Evolutionary conservation across 306 rosid species (phyloP).

Genomic region (Trichosanthes truncata): DNA sequence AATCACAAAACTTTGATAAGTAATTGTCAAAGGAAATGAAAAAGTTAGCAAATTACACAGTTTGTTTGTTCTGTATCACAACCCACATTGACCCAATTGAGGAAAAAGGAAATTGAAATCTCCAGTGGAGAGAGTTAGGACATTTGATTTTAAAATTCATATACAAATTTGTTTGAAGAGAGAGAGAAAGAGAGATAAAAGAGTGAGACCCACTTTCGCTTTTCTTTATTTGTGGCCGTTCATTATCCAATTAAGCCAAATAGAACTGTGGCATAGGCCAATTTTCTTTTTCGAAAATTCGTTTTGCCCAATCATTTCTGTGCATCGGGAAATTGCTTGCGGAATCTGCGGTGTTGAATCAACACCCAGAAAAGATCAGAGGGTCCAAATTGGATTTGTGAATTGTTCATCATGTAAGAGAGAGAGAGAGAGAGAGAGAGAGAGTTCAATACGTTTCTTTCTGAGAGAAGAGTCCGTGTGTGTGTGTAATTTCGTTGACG

Average conservation of each 20-base stretch:
- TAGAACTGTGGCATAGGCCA: not conserved
- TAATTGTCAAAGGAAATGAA: not conserved
- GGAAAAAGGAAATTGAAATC: not conserved
- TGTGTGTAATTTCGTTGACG: conserved; percentile 7
- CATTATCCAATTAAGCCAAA: conserved; percentile 2
- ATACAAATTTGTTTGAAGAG: not conserved
- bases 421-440: not conserved
- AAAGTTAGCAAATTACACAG: not conserved
- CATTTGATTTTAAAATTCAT: not conserved
- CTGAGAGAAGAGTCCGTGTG: not conserved
- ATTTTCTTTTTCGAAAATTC: not conserved
- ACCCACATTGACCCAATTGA: not conserved
- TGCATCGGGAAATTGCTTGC: not conserved
- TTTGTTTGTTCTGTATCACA: not conserved
- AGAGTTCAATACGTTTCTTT: conserved; percentile 6
- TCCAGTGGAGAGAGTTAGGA: not conserved
- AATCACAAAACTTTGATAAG: not conserved
- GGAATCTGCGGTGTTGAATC: conserved; percentile 8
- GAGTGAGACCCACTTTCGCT: not conserved
- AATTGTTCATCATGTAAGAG: not conserved
- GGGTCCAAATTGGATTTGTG: not conserved
- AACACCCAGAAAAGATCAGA: not conserved
- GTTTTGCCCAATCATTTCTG: not conserved
- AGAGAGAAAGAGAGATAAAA: not conserved
- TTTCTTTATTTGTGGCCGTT: not conserved